Evolutionary conservation across 2,329 filamentous ascomycete species (phyloP), one percentile per base, ranked within the genome.

Genomic region (Tolypocladium pustulatum): DNA sequence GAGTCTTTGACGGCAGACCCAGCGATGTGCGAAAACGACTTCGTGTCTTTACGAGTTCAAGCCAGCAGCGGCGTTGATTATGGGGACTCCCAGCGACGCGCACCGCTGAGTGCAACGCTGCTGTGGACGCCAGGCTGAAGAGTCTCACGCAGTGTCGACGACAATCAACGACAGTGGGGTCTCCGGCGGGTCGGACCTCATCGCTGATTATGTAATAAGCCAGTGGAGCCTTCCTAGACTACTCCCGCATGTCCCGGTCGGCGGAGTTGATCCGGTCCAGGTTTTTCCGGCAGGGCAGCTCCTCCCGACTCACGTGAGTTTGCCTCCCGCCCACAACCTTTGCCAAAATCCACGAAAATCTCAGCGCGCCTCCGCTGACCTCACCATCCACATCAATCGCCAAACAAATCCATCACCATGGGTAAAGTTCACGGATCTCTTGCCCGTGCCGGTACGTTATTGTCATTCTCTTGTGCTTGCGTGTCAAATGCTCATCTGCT

Each of bases 391-490:
- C 71, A 70, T 67, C 67, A 34, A 72, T 67, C 69, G 70, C 61
- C 69, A 73, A 65, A 66, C 63, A 67, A 72, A 73, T 72, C 69
- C 71, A 69, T 72, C 73, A 89, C 77, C 78, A 92, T 93, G 89
- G 89, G 89, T 82, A 93, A 93, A 83, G 89, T 93, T 79, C 90
- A 93, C 88, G 90, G 90, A 78, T 94, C 90, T 76, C 88, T 94
- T 80, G 90, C 90, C 78, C 90, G 90, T 91, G 90, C 90, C 68
- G 78, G 77, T 78, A 78, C 59, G 74, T 70, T 46, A 22, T 61
- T 52, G 58, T 46, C 59, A 57, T 61, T 55, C 59, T 60, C 52
- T 63, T 36, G 32, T 61, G 59, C 63, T 57, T 65, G 67, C 71
- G 72, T 78, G 3, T 15, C n/a, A 17, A 25, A 34, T 7, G 17